phyloP scores from a whole-genome alignment of 2,329 filamentous ascomycete species.

The Trichoderma aggressivum region DNA sequence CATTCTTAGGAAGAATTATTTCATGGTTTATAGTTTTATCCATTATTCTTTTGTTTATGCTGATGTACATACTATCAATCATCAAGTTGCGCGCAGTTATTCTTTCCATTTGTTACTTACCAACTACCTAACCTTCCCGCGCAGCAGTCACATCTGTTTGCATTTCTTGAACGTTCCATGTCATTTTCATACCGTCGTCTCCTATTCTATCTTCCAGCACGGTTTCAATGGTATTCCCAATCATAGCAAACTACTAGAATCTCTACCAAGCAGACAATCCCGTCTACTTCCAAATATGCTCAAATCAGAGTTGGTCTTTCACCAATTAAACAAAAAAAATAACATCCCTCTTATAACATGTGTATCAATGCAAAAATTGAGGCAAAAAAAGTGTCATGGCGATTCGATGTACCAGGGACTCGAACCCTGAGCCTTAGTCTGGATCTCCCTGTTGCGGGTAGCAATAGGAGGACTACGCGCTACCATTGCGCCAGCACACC shows the following conservation, averaged over 20 bases:
- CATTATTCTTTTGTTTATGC: not conserved
- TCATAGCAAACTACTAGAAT: not conserved
- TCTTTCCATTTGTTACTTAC: no score
- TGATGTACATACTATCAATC: not conserved
- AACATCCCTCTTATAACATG: not conserved
- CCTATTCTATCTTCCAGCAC: not conserved
- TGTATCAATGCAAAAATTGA: not conserved
- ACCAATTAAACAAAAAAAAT: not conserved
- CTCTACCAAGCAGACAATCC: not conserved
- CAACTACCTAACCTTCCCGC: no score
- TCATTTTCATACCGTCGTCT: not conserved
- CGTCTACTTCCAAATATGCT: not conserved
- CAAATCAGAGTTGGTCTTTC: not conserved
- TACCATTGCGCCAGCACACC: slow-evolving; percentile 22
- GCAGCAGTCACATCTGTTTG: no score
- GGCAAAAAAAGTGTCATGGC: not conserved
- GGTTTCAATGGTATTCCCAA: no score
- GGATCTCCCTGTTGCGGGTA: slow-evolving; percentile 5
- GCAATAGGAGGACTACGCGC: slow-evolving; percentile 21
- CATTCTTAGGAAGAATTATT: not conserved
- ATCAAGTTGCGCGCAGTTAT: no score
- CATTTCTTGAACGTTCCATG: not conserved
- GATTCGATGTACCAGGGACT: slow-evolving; percentile 20
- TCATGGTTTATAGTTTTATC: not conserved
- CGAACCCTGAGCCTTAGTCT: slow-evolving; percentile 22